Percentiles rank a stretch among this genome's conserved stretches.
Conservation (phyloP, 129 eudicot species). For the Tagetes patula region DNA sequence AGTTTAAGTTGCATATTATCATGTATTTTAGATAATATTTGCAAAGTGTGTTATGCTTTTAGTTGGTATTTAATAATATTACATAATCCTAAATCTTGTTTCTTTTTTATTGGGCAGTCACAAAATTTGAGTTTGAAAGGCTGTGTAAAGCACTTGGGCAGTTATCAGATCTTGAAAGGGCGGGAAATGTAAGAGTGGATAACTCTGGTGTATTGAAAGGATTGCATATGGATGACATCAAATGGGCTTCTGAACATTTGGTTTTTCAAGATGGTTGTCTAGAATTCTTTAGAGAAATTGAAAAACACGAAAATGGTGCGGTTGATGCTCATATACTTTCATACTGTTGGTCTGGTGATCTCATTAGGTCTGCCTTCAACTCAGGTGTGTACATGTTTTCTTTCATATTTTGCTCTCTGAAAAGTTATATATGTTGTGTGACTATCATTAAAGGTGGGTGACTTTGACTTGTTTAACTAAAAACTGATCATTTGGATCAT, state of each 20-base stretch:
- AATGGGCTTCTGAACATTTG: constrained; percentile 54
- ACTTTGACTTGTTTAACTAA: neutral
- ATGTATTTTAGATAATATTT: neutral
- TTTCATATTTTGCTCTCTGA: neutral
- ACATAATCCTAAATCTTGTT: neutral
- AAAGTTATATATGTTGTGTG: neutral
- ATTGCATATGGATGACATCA: constrained; percentile 49
- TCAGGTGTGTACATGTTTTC: constrained; percentile 24
- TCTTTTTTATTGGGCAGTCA: constrained; percentile 24
- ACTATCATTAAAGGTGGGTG: neutral
- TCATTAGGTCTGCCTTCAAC: constrained; percentile 48
- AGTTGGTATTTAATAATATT: neutral
- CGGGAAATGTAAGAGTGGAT: constrained; percentile 43
- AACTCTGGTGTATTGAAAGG: constrained; percentile 50
- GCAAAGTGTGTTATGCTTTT: neutral
- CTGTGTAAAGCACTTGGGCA: constrained; percentile 48
- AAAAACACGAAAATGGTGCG: constrained; percentile 28
- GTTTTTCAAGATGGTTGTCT: constrained; percentile 58
- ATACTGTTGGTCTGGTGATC: constrained; percentile 62
- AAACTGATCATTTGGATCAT: neutral
- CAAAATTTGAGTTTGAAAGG: constrained; percentile 40
- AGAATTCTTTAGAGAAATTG: constrained; percentile 43
- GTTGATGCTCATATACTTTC: constrained; percentile 54
- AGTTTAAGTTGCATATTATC: neutral
- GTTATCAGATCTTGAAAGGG: constrained; percentile 45